Evolutionary conservation across 116 monocot species (phyloP), one percentile per base, ranked within the genome.

Genomic region (Phalaenopsis hybrid): DNA sequence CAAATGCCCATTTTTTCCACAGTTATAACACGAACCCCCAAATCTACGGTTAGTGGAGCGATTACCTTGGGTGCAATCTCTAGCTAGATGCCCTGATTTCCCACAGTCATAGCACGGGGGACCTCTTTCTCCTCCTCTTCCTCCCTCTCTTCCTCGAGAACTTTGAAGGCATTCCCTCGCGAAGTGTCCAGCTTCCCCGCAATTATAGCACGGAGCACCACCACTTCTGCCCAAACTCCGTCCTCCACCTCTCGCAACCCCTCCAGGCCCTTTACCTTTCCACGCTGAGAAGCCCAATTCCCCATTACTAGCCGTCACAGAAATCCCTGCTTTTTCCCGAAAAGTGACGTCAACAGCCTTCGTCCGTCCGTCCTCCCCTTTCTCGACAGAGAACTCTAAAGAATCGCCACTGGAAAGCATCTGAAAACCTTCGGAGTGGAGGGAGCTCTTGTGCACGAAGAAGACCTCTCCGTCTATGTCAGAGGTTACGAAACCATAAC

Each of bases 311-410:
- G 46, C 33, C 18, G 17, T 9, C 57, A 82, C n/a, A 10, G 76
- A 6, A 69, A 69, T 11, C 4, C 33, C 69, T 34, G 59, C 25
- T 4, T 76, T 76, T 0, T 25, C 70, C n/a, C 77, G 65, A 10
- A 31, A 76, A 68, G 86, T 81, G 67, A 86, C 86, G 33, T 86
- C 79, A 48, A 80, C 82, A 79, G 86, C 86, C 86, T 80, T 83
- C 75, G 43, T 25, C 6, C 86, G 75, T 33, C 86, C 86, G 79
- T 81, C 55, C 28, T 80, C 77, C 48, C 57, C 80, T 25, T 31
- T 21, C 15, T 72, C 18, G 6, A 86, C 44, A 70, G 79, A 44
- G 78, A 82, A 82, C 78, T 82, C 85, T 44, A 86, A 79, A 44
- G 57, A 43, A 15, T 82, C 85, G 18, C 85, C 85, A 10, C 82